phyloP scores from a whole-genome alignment of 1,284 basidiomycete genomes.

The Apiotrichum mycotoxinovorans region DNA sequence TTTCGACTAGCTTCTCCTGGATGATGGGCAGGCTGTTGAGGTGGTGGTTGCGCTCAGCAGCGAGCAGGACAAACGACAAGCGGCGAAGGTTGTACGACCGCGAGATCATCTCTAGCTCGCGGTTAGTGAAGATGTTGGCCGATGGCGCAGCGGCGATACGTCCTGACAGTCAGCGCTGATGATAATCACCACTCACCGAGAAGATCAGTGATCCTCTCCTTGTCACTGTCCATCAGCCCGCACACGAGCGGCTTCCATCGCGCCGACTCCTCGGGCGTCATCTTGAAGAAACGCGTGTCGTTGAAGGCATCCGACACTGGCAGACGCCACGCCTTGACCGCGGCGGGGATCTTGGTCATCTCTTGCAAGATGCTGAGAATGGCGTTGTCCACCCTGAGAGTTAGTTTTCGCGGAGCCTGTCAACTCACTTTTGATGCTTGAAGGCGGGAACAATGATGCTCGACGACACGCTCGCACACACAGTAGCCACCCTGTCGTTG shows the following conservation, averaged over 20 bases:
- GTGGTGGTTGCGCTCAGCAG: conserved; percentile 85
- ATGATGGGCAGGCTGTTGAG: conserved; percentile 84
- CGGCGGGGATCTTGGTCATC: conserved; percentile 71
- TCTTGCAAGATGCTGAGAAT: conserved; percentile 65
- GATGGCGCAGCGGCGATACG: conserved; percentile 82
- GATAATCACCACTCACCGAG: conserved; percentile 56
- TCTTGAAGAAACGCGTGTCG: conserved; percentile 81
- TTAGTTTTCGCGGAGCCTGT: conserved; percentile 4
- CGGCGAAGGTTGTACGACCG: conserved; percentile 86
- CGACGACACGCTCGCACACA: conserved; percentile 79
- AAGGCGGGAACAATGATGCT: conserved; percentile 79
- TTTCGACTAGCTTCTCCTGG: conserved; percentile 94
- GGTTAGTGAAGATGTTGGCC: conserved; percentile 93
- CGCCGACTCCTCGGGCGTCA: conserved; percentile 51
- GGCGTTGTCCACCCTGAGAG: conserved; percentile 43
- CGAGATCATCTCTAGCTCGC: conserved; percentile 85
- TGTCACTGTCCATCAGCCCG: conserved; percentile 79
- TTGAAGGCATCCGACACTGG: conserved; percentile 76
- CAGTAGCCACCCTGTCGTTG: conserved; percentile 71
- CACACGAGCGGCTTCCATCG: conserved; percentile 78
- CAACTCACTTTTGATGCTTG: conserved; percentile 32
- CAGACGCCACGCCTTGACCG: conserved; percentile 79
- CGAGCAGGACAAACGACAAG: conserved; percentile 77
- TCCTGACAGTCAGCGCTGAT: conserved; percentile 51
- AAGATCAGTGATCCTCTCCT: conserved; percentile 77